phyloP scores from a whole-genome alignment of 208 protist genomes.

The Naegleria gruberi region DNA sequence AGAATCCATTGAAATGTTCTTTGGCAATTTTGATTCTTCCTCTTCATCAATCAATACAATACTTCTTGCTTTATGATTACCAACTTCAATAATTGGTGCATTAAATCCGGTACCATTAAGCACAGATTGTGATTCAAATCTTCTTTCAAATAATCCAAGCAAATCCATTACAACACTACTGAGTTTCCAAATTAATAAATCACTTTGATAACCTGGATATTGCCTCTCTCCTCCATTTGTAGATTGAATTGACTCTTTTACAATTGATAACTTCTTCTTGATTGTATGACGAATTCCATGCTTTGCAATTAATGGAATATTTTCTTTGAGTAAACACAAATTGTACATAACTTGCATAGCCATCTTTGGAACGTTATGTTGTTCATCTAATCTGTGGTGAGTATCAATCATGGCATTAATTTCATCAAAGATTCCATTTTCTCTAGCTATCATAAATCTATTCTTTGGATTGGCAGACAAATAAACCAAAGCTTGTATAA shows the following conservation, averaged over 20 bases:
- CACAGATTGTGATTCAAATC: not conserved
- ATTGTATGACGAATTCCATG: not conserved
- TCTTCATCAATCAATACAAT: not conserved
- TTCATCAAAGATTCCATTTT: not conserved
- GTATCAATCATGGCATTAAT: not conserved
- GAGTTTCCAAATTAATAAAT: not conserved
- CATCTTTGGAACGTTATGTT: not conserved
- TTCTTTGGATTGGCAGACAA: not conserved
- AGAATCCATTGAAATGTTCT: not conserved
- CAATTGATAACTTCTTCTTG: not conserved
- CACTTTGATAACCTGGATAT: not conserved
- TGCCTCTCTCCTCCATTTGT: not conserved
- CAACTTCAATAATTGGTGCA: not conserved
- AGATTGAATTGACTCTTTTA: not conserved
- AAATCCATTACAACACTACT: not conserved
- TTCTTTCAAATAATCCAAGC: not conserved
- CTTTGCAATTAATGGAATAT: conserved; percentile 10
- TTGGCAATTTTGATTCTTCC: not conserved
- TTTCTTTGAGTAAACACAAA: conserved; percentile 10
- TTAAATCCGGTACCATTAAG: not conserved
- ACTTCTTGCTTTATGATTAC: not conserved
- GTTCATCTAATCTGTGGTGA: not conserved
- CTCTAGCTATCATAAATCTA: not conserved
- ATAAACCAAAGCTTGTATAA: conserved; percentile 4
- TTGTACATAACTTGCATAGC: conserved; percentile 9